Conservation (phyloP, 345 rosid genomes). For the Iberis pinnata region DNA sequence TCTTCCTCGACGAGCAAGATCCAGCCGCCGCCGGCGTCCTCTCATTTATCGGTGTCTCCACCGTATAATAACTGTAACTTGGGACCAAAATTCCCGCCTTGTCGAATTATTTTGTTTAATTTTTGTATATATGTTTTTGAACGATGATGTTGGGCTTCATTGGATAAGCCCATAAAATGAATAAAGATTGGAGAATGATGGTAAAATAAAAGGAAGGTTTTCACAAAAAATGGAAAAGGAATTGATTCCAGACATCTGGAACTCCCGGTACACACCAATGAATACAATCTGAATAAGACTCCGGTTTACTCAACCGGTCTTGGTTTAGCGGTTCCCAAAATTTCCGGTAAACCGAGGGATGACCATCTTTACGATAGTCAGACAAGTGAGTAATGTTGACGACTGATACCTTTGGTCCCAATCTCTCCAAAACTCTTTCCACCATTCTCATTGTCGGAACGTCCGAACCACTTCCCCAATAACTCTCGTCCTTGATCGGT, state of each 20-base stretch:
- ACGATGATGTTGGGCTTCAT: no score
- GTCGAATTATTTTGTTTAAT: no score
- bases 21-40: constrained; percentile 46
- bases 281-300: constrained; percentile 77
- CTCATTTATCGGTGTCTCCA: constrained; percentile 49
- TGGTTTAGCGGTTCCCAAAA: constrained; percentile 80
- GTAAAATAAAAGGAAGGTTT: not conserved
- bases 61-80: not conserved
- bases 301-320: constrained; percentile 53
- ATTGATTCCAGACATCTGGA: constrained; percentile 91
- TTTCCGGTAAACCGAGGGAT: constrained; percentile 86
- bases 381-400: constrained; percentile 89
- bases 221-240: constrained; percentile 69
- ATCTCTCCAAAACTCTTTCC: constrained; percentile 44
- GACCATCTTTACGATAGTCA: constrained; percentile 91
- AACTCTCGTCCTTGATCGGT: constrained; percentile 54
- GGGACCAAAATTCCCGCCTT: no score
- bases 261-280: constrained; percentile 97
- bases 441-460: constrained; percentile 74
- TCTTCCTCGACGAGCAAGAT: constrained; percentile 61
- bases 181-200: no score
- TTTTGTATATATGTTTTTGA: no score
- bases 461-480: constrained; percentile 92
- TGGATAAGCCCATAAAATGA: no score
- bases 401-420: constrained; percentile 67